Evolutionary conservation across 202 grass and related monocot species (phyloP), one percentile per base, ranked within the genome.

Genomic region (Panicum hallii): DNA sequence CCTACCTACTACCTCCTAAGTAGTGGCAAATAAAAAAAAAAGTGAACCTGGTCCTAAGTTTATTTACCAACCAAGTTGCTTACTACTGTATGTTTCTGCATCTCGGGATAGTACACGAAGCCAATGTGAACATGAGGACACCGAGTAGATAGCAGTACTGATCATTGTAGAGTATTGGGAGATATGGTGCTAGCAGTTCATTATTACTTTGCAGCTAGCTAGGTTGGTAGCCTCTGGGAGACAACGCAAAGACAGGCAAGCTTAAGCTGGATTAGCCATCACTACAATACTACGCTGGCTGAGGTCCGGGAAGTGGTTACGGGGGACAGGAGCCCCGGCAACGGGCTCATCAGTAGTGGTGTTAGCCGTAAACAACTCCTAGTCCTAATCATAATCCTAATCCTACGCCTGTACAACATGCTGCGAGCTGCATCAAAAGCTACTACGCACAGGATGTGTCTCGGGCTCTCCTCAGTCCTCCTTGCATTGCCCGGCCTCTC

Each of bases 241-340:
- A 66, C 68, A 80, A 22, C 11, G 75, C 56, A 60, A 60, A 60
- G 56, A 66, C 66, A 83, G 26, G 6, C 3, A 74, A 71, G 58
- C 15, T 60, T 83, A 75, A 70, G 44, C 10, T 47, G 82, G 78
- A 70, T 77, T 77, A 85, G 65, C 15, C 73, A 73, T 38, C 36
- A 3, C 36, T 85, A 34, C 43, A 69, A 72, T 78, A 41, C 15
- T 56, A 16, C 40, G 46, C 23, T 66, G 22, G 34, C 56, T 43
- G 22, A 16, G 88, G 79, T 90, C 65, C 42, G 15, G 47, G 72
- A 23, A 20, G 72, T 44, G 83, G 20, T 52, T 73, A 79, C 0
- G 5, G 79, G 88, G 79, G 50, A 83, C 88, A 86, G 7, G 14
- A 78, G 83, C 79, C 57, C 30, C 30, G 30, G 88, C 66, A 49